Base-by-base conservation (phyloP, 257 asterid genomes). In the Solanum chilense region DNA sequence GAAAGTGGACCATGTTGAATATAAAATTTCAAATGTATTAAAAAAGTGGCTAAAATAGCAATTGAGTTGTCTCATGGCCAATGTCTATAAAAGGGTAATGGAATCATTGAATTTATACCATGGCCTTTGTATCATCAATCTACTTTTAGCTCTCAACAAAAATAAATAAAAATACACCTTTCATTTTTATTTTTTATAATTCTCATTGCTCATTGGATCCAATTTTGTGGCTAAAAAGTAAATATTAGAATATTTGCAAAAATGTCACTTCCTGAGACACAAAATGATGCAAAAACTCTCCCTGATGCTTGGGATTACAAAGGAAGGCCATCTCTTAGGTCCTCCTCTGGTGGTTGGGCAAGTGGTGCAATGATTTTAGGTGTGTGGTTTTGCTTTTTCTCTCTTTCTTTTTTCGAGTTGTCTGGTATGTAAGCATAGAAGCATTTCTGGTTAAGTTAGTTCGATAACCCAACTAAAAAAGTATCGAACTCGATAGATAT, bases 271-370 rank as follows among this genome's bases (percentile, higher is more conserved):
- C 96, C 95, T 2, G 86, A 89, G 33, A 93, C 92, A 12, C 90
- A 91, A 89, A 86, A 87, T 25, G 94, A 89, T 73, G 92, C 89
- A 3, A 91, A 91, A 11, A 87, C 92, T 14, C 89, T 93, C 68
- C 90, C 92, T 3, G 95, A 93, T 73, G 95, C 95, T 75, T 93
- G 93, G 95, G 95, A 93, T 90, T 93, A 90, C 93, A 93, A 91
- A 85, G 95, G 96, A 89, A 92, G 95, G 70, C 88, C 91, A 49
- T 91, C 94, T 88, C n/a, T 90, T 86, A 85, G 75, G 47, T 91
- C 96, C 86, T 84, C 90, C 75, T 88, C 94, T 88, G 96, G 96
- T 86, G 94, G 96, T 49, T 93, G 96, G 96, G 31, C 89, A 44
- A 75, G 92, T 70, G 93, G 93, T 39, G 95, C 96, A 90, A 93